These are phyloP conservation scores for Aureobasidium sp. DNA, from an alignment of 2,329 filamentous ascomycete species.

Conservation along the genomic window DNA sequence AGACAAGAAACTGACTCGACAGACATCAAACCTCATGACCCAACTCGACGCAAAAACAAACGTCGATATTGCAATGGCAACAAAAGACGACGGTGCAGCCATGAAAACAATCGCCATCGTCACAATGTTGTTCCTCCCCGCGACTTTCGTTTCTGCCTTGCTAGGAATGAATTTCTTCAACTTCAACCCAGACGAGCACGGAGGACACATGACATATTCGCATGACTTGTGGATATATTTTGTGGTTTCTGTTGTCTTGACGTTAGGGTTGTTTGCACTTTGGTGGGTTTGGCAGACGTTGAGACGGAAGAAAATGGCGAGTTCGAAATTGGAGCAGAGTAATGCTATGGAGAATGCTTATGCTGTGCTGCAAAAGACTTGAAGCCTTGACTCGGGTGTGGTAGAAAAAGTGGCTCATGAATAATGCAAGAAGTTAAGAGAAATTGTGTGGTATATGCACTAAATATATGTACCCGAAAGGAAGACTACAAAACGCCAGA, in stretches of 20 bases:
- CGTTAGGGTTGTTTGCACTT: not conserved
- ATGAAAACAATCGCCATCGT: slow-evolving; percentile 46
- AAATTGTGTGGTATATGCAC: not conserved
- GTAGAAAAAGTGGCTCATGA: too few species aligned
- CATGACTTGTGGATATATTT: slow-evolving; percentile 16
- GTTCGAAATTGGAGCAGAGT: not conserved
- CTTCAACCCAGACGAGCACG: not conserved
- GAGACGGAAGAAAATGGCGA: not conserved
- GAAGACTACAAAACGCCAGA: not conserved
- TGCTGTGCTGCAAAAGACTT: not conserved
- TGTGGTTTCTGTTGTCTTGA: not conserved
- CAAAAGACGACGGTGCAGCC: slow-evolving; percentile 39
- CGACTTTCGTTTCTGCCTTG: slow-evolving; percentile 23
- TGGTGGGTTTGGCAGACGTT: slow-evolving; percentile 9
- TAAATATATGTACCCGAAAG: not conserved
- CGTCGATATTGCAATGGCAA: slow-evolving; percentile 23
- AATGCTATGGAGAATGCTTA: slow-evolving; percentile 3
- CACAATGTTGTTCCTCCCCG: slow-evolving; percentile 43
- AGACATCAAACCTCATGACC: slow-evolving; percentile 42
- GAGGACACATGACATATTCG: slow-evolving; percentile 4
- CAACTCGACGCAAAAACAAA: slow-evolving; percentile 38
- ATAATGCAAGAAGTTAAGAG: not conserved
- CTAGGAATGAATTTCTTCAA: slow-evolving; percentile 15
- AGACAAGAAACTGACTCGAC: not conserved
- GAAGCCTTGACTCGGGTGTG: not conserved